Base-by-base conservation (phyloP, 176 grass and related monocot species). In the Chrysopogon serrulatus region DNA sequence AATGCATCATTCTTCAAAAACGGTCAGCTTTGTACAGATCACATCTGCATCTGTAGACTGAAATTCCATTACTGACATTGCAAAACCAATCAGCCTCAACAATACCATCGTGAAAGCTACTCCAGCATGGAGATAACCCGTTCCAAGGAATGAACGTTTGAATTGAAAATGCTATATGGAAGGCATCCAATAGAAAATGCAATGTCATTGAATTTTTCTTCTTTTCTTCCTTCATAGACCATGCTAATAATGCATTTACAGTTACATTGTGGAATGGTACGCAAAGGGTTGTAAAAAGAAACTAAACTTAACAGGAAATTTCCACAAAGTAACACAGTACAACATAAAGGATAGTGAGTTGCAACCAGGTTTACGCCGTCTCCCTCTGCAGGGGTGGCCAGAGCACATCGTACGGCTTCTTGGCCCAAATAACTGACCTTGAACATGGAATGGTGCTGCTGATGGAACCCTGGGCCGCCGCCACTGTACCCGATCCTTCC, bases 391-490 rank as follows among this genome's bases (percentile, higher is more conserved):
- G 89, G 88, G 89, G 84, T 87, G 88, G 84, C 74, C 74, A 21
- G 48, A 79, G 89, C 61, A 40, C 84, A 87, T 87, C 62, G 47
- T 41, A 68, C 47, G 45, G 79, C 88, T 90, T 87, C 89, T 87
- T 75, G 84, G 84, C 84, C 84, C 77, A 68, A 84, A 73, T 49
- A 88, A 92, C 96, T 90, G 91, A 99, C 96, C 96, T 99, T 99
- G 93, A 81, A 99, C 89, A 91, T 92, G 45, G 96, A 96, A 94
- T 99, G 87, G 86, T 96, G 96, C 82, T 90, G 93, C 35, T 83
- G 87, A 61, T 95, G 86, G 71, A 99, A 94, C n/a, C 83, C 90
- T 47, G 79, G 96, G 81, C 82, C 83, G 79, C 79, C 84, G 82
- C 84, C 86, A 83, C 86, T 90, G 83, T 94, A 99, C 32, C 97